Evolutionary conservation across 805 yeast species (phyloP), one percentile per base, ranked within the genome.

Genomic region (Blastobotrys terrestris): DNA sequence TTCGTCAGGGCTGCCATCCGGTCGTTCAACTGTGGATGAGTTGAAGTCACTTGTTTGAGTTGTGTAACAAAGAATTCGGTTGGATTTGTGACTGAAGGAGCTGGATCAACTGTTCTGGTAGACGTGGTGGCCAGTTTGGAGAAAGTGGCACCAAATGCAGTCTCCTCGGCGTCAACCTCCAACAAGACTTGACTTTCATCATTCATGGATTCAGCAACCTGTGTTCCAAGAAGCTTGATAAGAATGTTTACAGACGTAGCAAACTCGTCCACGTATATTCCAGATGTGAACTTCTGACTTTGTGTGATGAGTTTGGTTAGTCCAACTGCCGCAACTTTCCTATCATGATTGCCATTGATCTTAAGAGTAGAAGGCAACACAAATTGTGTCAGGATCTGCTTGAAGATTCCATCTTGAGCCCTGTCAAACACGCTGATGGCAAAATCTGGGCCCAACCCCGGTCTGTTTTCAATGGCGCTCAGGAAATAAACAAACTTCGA

Each of bases 101-200:
- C 65, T 1, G 97, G 96, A 68, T 94, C 97, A 58, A 79, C 74
- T 2, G 84, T 76, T 57, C 76, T 80, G 14, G 69, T 69, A 35
- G 79, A 75, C 47, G 90, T 82, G 2, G 86, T 78, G 1, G 78
- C 80, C 54, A 94, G 73, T 63, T 79, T 83, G 50, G 95, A 87
- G 68, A 80, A 94, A 50, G 84, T 81, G 0, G 97, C 84, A 1
- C 98, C 98, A 69, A 91, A 94, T 1, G 94, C 75, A 48, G 84
- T 77, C 50, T 85, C 90, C 48, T 51, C 57, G 14, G 49, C 26
- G 14, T 51, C 41, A 11, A 46, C 39, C 40, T 43, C 44, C 39
- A 55, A 48, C 26, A 57, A 54, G 11, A 57, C 62, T 39, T 73
- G 69, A 26, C 50, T 63, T 39, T 74, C 69, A 26, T 51, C 63